phyloP scores from a whole-genome alignment of 2,329 filamentous ascomycete genomes.

The Lasiodiplodia hormozganensis region DNA sequence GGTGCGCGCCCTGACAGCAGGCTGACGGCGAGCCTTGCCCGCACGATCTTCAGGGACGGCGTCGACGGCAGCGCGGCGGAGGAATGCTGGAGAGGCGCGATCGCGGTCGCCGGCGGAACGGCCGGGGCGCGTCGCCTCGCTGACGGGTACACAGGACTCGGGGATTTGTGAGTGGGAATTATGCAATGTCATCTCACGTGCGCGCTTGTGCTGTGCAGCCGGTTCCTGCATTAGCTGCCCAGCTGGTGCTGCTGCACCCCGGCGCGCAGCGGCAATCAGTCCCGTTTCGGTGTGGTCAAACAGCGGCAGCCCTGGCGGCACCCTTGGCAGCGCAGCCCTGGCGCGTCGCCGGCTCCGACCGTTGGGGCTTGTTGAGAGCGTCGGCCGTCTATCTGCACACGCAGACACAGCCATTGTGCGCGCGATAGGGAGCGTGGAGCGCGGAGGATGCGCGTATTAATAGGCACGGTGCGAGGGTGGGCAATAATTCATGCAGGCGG shows the following conservation, averaged over 20 bases:
- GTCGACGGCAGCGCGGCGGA: neutral
- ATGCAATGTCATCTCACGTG: conserved; percentile 11
- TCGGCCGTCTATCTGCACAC: neutral
- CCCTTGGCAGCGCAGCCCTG: neutral
- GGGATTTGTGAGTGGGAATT: neutral
- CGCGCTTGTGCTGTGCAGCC: conserved; percentile 13
- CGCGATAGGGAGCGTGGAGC: conserved; percentile 10
- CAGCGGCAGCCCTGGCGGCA: conserved; percentile 3
- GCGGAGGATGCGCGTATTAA: conserved; percentile 28
- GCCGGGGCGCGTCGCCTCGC: neutral
- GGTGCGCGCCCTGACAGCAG: neutral
- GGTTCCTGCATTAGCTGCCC: conserved; percentile 23
- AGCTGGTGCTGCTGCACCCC: neutral
- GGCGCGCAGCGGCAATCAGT: conserved; percentile 9
- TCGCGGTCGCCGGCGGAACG: conserved; percentile 8
- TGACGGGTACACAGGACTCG: neutral
- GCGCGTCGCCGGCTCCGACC: conserved; percentile 6
- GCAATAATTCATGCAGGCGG: conserved; percentile 24
- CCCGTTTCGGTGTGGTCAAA: conserved; percentile 5
- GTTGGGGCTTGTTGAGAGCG: neutral
- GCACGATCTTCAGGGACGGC: conserved; percentile 18
- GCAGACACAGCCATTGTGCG: neutral
- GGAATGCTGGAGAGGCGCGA: conserved; percentile 11
- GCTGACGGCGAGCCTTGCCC: neutral
- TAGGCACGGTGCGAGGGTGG: conserved; percentile 20